Evolutionary conservation across 768 basidiomycete species (phyloP), one percentile per base, ranked within the genome.

Genomic region (Russula virescens): DNA sequence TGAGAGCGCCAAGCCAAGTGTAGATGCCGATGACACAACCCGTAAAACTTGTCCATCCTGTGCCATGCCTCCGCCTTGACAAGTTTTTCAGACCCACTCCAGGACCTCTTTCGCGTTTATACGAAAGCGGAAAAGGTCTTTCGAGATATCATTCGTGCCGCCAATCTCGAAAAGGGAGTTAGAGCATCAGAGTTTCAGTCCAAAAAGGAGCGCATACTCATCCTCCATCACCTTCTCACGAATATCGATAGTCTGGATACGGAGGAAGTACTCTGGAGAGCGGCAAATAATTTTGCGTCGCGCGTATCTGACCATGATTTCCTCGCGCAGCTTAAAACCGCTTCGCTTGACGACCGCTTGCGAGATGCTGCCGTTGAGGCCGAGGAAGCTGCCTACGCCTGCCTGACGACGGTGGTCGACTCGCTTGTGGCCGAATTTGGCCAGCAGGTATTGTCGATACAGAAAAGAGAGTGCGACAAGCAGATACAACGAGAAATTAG

Each of bases 301-400:
- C 1, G 28, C 1, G 31, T 65, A 11, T 16, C 55, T 7, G 65
- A 69, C 48, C 16, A 34, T 1, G 46, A 9, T 2, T 69, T 69
- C 48, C 58, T 69, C n/a, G 25, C 38, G 18, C 9, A 34, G 4
- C 23, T 60, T 0, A 35, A 31, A 2, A 11, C 10, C 1, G 40
- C 42, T 5, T 31, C 42, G 2, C n/a, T 10, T 4, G 9, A 11
- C 3, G 54, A 55, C 5, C 42, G 4, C 38, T 48, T 58, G 13
- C 40, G 21, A 13, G 51, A 59, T 2, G 40, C 55, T 5, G 35
- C 55, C 0, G n/a, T n/a, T 2, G 53, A 61, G 8, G 56, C 46
- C 3, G 40, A 61, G 43, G 31, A 31, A 34, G 25, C 26, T 0
- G 68, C 68, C 1, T 51, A 38, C 10, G 8, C 40, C 19, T 53